Base-by-base conservation (phyloP, 441 rosid species). In the Populus hybrid region DNA sequence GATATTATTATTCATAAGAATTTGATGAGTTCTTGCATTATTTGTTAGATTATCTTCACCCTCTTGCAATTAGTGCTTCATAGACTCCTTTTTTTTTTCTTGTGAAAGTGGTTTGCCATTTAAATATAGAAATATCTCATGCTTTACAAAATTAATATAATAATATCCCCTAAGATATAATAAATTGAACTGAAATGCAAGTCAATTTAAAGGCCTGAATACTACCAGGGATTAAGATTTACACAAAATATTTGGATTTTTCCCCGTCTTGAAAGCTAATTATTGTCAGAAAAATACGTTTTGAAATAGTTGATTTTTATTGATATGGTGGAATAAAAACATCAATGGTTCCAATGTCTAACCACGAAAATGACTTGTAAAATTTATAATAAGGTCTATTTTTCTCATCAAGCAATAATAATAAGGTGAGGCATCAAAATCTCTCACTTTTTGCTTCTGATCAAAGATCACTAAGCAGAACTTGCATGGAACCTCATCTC, bases 341-440 rank as follows among this genome's bases (percentile, higher is more conserved):
- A 53, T 86, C 89, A 79, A 71, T 29, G 84, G 82, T 74, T 79
- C 4, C 40, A 64, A 76, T 75, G 83, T 78, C 86, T 50, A 71
- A 73, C 24, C 72, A 10, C 7, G 84, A 87, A 2, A 23, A 23
- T 16, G 85, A 81, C 59, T 36, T 18, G 45, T 6, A 61, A 42
- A 59, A 33, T 7, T 20, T 59, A 59, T 20, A 59, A 59, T 40
- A n/a, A 59, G 23, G 24, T 59, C 4, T 28, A 28, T 28, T 28
- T 28, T 28, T 28, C 1, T 28, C 2, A 59, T 2, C 3, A 59
- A 59, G 64, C 64, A n/a, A 59, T 9, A 7, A n/a, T n/a, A 35
- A 56, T 14, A 61, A 71, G 87, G 81, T 82, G 53, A 16, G 4
- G 21, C 74, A 83, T 87, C 85, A 75, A 87, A 81, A 79, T 79